Evolutionary conservation across 192 early-diverging fungal species (phyloP), one percentile per base, ranked within the genome.

Genomic region (Mortierella hygrophila): DNA sequence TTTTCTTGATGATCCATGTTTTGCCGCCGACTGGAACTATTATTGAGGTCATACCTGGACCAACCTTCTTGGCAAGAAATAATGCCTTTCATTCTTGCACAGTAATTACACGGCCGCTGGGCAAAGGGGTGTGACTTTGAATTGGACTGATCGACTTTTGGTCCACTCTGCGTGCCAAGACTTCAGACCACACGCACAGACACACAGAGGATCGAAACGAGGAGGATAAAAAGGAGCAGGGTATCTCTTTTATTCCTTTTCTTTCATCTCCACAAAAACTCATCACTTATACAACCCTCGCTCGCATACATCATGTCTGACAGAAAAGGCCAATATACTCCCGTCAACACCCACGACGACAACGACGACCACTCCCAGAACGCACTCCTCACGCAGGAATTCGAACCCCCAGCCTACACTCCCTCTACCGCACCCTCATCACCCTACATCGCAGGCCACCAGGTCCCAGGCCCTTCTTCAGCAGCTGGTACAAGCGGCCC

Each of bases 401-500:
- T 75, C 41, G 79, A 81, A 26, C 84, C 84, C 52, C 84, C 84
- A 32, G 75, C 84, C 47, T 86, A 86, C 68, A 86, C 84, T 5
- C 84, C 84, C 21, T 86, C 84, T 4, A 80, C 83, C 2, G 79
- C 84, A 6, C 79, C 78, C 5, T 78, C 74, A 6, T 86, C 84
- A 32, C 84, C 84, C 1, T 79, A 44, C 70, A 80, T 85, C 46
- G 18, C 75, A 26, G 32, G 75, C 41, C 69, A 86, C 35, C 71
- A 81, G 13, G 71, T 65, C 54, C 23, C 42, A 70, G 29, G 70
- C 73, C 6, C 44, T 38, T 40, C 29, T 68, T 11, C 47, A 10
- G 72, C 69, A 49, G 38, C 78, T 60, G 77, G 76, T 11, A 26
- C 69, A 26, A 69, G 75, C 68, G n/a, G 35, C 6, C 29, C 73